Evolutionary conservation across 148 eudicot genomes (phyloP).

Genomic region (Gaultheria prostrata): DNA sequence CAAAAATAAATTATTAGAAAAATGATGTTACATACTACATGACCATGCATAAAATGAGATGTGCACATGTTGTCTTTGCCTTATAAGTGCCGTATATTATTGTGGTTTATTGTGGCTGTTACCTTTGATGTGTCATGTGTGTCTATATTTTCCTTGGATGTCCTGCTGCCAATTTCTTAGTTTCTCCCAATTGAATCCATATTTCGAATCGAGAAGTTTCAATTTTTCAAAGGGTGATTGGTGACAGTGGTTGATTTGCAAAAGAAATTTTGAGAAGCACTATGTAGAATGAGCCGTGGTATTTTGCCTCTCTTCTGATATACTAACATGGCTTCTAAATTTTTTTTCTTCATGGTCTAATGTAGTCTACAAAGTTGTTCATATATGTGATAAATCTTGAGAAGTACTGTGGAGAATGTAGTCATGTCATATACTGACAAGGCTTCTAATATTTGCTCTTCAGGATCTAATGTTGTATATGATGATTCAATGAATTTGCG

Average conservation of each 20-base stretch:
- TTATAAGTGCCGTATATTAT: neutral
- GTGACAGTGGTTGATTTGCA: neutral
- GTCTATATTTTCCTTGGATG: neutral
- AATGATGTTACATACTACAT: neutral
- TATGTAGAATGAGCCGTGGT: neutral
- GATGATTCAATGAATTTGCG: constrained; percentile 80
- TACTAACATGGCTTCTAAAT: neutral
- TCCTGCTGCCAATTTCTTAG: neutral
- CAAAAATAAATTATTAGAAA: neutral
- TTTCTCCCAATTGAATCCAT: neutral
- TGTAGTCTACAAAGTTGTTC: constrained; percentile 47
- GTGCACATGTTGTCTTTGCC: neutral
- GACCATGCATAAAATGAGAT: neutral
- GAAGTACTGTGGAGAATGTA: neutral
- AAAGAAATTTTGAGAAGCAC: neutral
- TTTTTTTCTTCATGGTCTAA: constrained; percentile 55
- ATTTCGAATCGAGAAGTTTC: neutral
- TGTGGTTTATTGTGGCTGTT: neutral
- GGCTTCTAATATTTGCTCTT: constrained; percentile 13
- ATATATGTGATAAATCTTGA: neutral
- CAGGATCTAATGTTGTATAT: constrained; percentile 73
- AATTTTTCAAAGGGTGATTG: neutral
- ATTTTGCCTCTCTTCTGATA: neutral
- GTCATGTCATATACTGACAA: neutral
- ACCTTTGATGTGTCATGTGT: neutral